Conservation (phyloP, 129 eudicot species). For the Centrapalus pauciflorus region DNA sequence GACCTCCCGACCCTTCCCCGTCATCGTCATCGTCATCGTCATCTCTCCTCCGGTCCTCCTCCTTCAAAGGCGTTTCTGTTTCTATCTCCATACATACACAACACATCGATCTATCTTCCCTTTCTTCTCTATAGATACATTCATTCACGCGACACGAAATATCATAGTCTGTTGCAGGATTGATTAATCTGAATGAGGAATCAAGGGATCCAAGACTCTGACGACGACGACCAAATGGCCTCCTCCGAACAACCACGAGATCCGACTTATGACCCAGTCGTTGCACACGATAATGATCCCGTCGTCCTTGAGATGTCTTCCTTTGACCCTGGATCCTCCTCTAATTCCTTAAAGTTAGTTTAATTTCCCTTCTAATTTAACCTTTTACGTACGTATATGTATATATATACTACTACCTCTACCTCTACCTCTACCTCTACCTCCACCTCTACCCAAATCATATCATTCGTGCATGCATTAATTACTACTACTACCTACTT, state of each 20-base stretch:
- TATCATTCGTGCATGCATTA: too few species aligned
- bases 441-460: too few species aligned
- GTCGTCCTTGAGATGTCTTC: constrained; percentile 83
- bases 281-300: constrained; percentile 59
- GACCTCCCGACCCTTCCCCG: not conserved
- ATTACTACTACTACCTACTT: too few species aligned
- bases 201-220: constrained; percentile 42
- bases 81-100: not conserved
- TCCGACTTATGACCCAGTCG: constrained; percentile 51
- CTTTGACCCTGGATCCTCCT: constrained; percentile 41
- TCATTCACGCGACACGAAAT: not conserved
- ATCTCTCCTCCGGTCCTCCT: not conserved
- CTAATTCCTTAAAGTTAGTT: constrained; percentile 26
- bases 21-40: not conserved
- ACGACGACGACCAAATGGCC: constrained; percentile 40
- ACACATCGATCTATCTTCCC: too few species aligned
- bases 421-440: too few species aligned
- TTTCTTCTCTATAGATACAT: not conserved
- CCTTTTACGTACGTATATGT: too few species aligned
- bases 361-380: not conserved
- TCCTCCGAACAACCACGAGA: constrained; percentile 27
- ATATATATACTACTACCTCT: too few species aligned
- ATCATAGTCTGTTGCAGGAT: not conserved
- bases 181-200: constrained; percentile 35
- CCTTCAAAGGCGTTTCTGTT: constrained; percentile 16